phyloP scores from a whole-genome alignment of 208 protist genomes.

The Crithidia acanthocephali region DNA sequence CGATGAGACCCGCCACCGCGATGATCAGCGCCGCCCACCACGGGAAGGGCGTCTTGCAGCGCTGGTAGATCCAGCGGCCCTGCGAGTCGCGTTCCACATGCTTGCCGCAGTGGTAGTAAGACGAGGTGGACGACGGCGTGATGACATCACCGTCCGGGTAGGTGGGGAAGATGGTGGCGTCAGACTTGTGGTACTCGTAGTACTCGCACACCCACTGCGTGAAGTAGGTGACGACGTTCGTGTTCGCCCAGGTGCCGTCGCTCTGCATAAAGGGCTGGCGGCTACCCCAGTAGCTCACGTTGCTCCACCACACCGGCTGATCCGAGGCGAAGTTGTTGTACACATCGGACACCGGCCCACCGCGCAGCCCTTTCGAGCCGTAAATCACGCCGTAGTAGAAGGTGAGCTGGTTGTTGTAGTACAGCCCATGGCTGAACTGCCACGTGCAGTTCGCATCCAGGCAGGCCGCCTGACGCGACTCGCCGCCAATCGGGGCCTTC shows the following conservation, averaged over 20 bases:
- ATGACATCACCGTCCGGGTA: conserved; percentile 59
- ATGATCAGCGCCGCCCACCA: conserved; percentile 69
- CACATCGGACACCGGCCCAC: conserved; percentile 17
- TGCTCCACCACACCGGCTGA: conserved; percentile 45
- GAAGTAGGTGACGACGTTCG: conserved; percentile 42
- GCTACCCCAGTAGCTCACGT: conserved; percentile 51
- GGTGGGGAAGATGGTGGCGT: conserved; percentile 54
- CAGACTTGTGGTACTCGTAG: conserved; percentile 58
- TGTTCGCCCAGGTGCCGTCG: conserved; percentile 53
- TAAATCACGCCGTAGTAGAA: conserved; percentile 64
- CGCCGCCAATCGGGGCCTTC: conserved; percentile 51
- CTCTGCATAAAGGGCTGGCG: conserved; percentile 47
- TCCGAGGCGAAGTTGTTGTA: conserved; percentile 41
- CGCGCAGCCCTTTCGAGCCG: conserved; percentile 17
- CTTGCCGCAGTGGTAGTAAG: conserved; percentile 46
- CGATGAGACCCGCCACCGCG: conserved; percentile 35
- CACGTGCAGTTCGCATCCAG: conserved; percentile 46
- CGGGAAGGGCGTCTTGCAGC: conserved; percentile 44
- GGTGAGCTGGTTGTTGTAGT: conserved; percentile 45
- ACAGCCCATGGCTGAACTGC: conserved; percentile 62
- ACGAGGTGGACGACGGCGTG: conserved; percentile 2
- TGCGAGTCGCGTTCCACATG: conserved; percentile 34
- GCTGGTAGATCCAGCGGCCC: conserved; percentile 45
- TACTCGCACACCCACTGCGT: conserved; percentile 64
- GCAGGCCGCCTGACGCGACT: conserved; percentile 47